Base-by-base conservation (phyloP, 1,139 yeast genomes). In the Suhomyces atakaporum region DNA sequence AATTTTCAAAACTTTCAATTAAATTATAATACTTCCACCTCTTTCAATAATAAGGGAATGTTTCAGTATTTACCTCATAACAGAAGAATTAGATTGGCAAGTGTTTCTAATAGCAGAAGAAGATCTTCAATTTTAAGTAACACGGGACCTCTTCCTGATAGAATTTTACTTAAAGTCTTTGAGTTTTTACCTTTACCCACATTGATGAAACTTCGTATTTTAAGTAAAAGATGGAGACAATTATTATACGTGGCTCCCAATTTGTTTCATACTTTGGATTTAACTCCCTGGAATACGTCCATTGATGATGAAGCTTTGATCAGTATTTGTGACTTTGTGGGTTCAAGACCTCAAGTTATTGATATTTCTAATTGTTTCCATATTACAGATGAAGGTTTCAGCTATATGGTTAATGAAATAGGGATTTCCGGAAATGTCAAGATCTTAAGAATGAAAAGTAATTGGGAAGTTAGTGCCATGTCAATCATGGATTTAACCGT, bases 401-500 rank as follows among this genome's bases (percentile, higher is more conserved):
- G 79, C 28, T 79, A 79, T 50, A 68, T 84, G 69, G 79, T 82
- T 15, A 81, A 80, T 50, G 86, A 81, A 45, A 74, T 84, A 41
- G 90, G 89, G 0, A 77, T 79, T 47, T 58, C 79, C 29, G 89
- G 89, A 6, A 67, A 69, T 24, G 71, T 84, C 32, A 66, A 66
- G 36, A 59, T 62, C 6, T 62, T 84, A 34, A 72, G 70, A 43
- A 81, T 84, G 87, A 71, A 69, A 40, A 79, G 85, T 18, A 82
- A 78, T 33, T 84, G 92, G 92, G 87, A 82, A 47, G 78, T 84
- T 7, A 77, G 84, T 44, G 86, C 88, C 3, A 79, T 81, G 86
- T 85, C 90, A 4, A 80, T 84, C 16, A 81, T 84, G 86, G 92
- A 84, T 54, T 58, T 84, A 33, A 74, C 87, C 1, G 81, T 76